Base-by-base conservation (phyloP, 352 stramenopile genomes). In the Pythium aquatile region DNA sequence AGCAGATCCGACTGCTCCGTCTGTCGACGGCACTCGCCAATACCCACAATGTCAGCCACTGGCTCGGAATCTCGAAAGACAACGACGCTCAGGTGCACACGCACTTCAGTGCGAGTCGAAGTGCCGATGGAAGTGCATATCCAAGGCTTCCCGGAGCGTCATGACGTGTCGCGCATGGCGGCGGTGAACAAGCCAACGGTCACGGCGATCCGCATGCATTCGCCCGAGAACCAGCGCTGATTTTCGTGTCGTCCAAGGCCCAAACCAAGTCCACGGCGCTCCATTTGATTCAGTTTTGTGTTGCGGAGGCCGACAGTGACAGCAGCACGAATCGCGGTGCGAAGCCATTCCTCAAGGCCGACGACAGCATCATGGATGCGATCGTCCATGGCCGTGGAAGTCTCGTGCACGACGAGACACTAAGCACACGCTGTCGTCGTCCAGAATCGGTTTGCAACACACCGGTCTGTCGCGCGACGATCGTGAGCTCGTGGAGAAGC, bases 151-250 rank as follows among this genome's bases (percentile, higher is more conserved):
- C 88, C 96, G 0, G 97, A 98, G 33, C 94, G 97, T 37, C 96
- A 99, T 58, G 99, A 99, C 55, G 98, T 97, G 58, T 90, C 96
- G 20, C 81, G 97, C 16, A 99, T 99, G 98, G 94, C 96, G 4
- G 98, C 96, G 9, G 99, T 99, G 98, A 99, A 99, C 78, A 99
- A 99, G 55, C 98, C 98, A 5, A 98, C 94, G 6, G 99, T 98
- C 67, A 93, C 96, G 60, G 95, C 97, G 24, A 99, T 99, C 58
- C 95, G 97, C 69, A 79, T 98, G 46, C 90, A 99, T 66, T 97
- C 94, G 40, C 87, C 90, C 0, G 88, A 82, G 9, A 97, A 99
- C 97, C 97, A 0, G 84, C 88, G 37, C 83, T 99, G 0, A 96
- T 99, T 53, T 99, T 99, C 76, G 98, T 99, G 57, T 97, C 97